Evolutionary conservation across 306 rosid genomes (phyloP).

Genomic region (Hippophae rhamnoides): DNA sequence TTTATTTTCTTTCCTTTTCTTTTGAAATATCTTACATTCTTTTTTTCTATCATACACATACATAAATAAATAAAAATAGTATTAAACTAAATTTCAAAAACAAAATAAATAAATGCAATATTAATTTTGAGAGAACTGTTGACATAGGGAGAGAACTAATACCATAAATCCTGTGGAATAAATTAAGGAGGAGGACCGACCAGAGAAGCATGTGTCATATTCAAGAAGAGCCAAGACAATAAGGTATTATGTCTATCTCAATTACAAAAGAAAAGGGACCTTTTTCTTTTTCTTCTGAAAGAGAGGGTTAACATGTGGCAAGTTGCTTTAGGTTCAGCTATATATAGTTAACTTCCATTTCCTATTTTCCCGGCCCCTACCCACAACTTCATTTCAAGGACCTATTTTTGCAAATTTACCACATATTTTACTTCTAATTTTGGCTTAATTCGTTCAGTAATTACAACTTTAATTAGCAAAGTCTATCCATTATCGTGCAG

Average conservation of each 20-base stretch:
- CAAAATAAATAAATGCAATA: no score
- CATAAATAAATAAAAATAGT: no score
- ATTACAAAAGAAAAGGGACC: slow-evolving; percentile 1
- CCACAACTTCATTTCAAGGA: neutral
- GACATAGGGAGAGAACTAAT: no score
- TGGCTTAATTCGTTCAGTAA: neutral
- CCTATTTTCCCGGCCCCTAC: slow-evolving; percentile 15
- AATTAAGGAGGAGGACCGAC: slow-evolving; percentile 9
- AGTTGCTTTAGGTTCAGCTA: slow-evolving; percentile 37
- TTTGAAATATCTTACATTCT: no score
- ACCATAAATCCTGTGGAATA: no score
- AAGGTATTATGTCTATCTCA: slow-evolving; percentile 24
- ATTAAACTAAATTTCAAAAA: no score
- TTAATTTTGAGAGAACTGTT: no score
- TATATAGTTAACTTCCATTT: slow-evolving; percentile 33
- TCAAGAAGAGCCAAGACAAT: slow-evolving; percentile 29
- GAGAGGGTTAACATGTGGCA: slow-evolving; percentile 34
- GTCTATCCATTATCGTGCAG: no score
- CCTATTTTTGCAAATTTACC: neutral
- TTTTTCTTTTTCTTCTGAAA: slow-evolving; percentile 28
- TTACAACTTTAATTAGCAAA: no score
- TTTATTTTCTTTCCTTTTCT: no score
- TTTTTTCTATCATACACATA: no score
- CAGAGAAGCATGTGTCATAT: neutral
- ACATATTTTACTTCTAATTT: neutral